Evolutionary conservation across 768 basidiomycete species (phyloP), one percentile per base, ranked within the genome.

Genomic region (Dacryopinax primogenitus): DNA sequence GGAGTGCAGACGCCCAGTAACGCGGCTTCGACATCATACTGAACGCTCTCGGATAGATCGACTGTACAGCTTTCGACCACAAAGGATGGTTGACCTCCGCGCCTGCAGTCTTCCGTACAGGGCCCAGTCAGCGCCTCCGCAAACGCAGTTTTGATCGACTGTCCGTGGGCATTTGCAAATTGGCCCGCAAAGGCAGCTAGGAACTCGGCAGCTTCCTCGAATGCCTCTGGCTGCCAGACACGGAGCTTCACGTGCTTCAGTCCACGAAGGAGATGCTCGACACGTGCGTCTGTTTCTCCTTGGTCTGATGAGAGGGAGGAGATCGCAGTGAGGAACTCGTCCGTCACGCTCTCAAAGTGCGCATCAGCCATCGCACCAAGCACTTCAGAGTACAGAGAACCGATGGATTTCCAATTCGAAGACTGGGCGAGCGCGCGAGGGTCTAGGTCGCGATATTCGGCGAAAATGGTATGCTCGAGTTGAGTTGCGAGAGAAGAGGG

Each of bases 41-140:
- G 67, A 82, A 81, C 1, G 88, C 88, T 71, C 87, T 90, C 1
- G 88, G 87, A 72, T 85, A 86, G 34, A 94, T 90, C 13, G 81
- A 77, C 72, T 92, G 87, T 33, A 93, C 88, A 0, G 93, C 92
- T 72, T 90, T 92, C 3, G 87, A 90, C 93, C 93, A 97, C 69
- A 88, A 81, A 0, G 93, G 93, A 73, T 94, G 88, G 70, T 96
- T 96, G 62, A 94, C 92, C 76, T 97, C 93, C 4, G 91, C 93
- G 76, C 93, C 92, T 0, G 91, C 94, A 37, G 88, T 94, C 89
- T 95, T 92, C 67, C 86, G 87, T 58, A 95, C 90, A 0, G 91
- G 88, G 76, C 95, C 91, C 41, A 97, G 84, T 82, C 37, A 97
- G 77, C 0, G 86, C 86, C 67, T 95, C 92, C 0, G 91, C 89